Percentiles rank a stretch among this genome's conserved stretches.
These are phyloP conservation scores for Xylariales sp. DNA, from an alignment of 2,329 filamentous ascomycete species.

Conservation along the genomic window DNA sequence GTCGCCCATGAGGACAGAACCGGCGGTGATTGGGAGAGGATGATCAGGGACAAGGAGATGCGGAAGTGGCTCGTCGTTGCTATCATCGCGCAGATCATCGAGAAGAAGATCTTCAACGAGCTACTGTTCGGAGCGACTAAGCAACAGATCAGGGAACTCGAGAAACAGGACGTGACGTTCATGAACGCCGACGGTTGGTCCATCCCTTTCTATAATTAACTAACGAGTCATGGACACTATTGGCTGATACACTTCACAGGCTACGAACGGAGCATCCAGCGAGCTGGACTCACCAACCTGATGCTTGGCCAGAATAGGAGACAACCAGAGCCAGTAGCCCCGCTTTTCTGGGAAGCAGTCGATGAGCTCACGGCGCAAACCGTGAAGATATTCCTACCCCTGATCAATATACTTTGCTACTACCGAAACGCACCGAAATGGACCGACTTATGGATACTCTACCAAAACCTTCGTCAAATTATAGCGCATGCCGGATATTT, in stretches of 20 bases:
- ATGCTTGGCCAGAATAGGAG: constrained; percentile 25
- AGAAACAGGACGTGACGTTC: constrained; percentile 25
- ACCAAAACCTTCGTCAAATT: constrained; percentile 22
- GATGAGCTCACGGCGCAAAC: constrained; percentile 29
- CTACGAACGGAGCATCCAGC: constrained; percentile 13
- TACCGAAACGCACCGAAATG: neutral
- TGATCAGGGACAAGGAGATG: constrained; percentile 24
- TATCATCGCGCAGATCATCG: constrained; percentile 32
- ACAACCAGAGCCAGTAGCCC: constrained; percentile 28
- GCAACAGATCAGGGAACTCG: constrained; percentile 21
- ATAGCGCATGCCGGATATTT: constrained; percentile 24
- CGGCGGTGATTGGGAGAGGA: constrained; percentile 28
- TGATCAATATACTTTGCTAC: constrained; percentile 28
- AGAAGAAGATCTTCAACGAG: constrained; percentile 32
- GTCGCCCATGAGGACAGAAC: constrained; percentile 31
- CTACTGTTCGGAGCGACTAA: constrained; percentile 35
- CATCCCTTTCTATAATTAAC: no score
- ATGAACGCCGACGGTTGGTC: constrained; percentile 31
- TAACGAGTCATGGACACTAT: no score
- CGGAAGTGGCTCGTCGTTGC: constrained; percentile 31
- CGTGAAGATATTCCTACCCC: constrained; percentile 30
- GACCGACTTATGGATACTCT: constrained; percentile 12
- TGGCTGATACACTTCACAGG: no score
- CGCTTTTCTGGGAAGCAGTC: constrained; percentile 32
- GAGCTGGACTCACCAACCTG: neutral